Evolutionary conservation across 2,329 filamentous ascomycete species (phyloP).

Genomic region (Cephalotrichum gorgonifer): DNA sequence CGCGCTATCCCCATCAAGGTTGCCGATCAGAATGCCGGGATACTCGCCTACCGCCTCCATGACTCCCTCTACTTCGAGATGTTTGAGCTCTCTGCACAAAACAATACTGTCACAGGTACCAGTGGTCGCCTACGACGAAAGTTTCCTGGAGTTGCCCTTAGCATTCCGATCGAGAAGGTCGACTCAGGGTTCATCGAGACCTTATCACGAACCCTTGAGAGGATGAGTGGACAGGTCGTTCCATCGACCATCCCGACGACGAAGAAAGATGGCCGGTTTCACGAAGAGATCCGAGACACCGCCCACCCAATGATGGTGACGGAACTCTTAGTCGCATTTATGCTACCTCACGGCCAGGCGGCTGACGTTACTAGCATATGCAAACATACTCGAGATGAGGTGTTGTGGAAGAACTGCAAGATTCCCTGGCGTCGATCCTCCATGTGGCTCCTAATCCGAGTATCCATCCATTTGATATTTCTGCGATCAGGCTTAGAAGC

Average conservation of each 20-base stretch:
- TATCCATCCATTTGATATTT: constrained; percentile 31
- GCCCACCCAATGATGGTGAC: constrained; percentile 38
- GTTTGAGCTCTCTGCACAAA: constrained; percentile 22
- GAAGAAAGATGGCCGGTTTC: constrained; percentile 23
- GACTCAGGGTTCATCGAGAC: constrained; percentile 11
- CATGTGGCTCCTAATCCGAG: constrained; percentile 44
- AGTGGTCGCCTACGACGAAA: constrained; percentile 17
- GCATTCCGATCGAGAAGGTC: constrained; percentile 10
- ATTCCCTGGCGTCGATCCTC: constrained; percentile 40
- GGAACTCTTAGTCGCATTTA: constrained; percentile 29
- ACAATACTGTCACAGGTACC: constrained; percentile 14
- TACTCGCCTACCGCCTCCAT: constrained; percentile 15
- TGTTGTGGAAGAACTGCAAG: constrained; percentile 24
- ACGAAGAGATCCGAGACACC: constrained; percentile 36
- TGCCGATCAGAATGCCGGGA: constrained; percentile 22
- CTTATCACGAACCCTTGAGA: constrained; percentile 14
- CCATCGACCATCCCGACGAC: constrained; percentile 10
- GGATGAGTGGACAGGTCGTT: constrained; percentile 17
- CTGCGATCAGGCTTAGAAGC: background rate
- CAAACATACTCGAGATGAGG: constrained; percentile 45
- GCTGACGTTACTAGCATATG: constrained; percentile 19
- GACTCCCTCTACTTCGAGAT: constrained; percentile 16
- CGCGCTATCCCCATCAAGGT: constrained; percentile 16
- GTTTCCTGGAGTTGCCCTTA: constrained; percentile 16
- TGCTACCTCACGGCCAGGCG: constrained; percentile 23